Percentiles rank a stretch among this genome's conserved stretches.
Evolutionary conservation across 345 rosid genomes (phyloP).

Genomic region (Brassica incana): DNA sequence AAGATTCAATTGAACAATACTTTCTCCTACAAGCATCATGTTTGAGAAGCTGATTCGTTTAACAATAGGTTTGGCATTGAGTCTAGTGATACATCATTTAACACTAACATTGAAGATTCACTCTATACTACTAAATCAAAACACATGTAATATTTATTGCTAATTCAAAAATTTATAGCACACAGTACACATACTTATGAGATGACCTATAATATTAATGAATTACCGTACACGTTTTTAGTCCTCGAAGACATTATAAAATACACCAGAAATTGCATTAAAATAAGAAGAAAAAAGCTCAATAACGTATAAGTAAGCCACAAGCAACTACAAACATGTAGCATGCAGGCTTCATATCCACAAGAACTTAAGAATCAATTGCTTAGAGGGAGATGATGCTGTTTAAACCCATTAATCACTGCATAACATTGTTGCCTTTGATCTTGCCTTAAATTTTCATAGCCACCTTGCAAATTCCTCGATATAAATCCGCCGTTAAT

Average conservation of each 20-base stretch:
- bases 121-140: not conserved
- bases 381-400: constrained; percentile 24
- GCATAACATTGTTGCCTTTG: constrained; percentile 43
- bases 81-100: not conserved
- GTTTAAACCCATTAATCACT: constrained; percentile 36
- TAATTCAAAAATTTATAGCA: not conserved
- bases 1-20: not conserved
- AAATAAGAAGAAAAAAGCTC: not conserved
- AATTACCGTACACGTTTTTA: not conserved
- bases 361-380: not conserved
- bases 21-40: not conserved
- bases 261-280: not conserved
- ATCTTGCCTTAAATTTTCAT: constrained; percentile 34
- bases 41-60: constrained; percentile 14
- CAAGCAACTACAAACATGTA: not conserved
- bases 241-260: not conserved
- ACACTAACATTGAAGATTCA: not conserved
- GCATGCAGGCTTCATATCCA: not conserved
- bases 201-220: not conserved
- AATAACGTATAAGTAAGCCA: not conserved
- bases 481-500: constrained; percentile 28
- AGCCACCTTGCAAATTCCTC: constrained; percentile 31
- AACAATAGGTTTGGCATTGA: not conserved
- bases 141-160: not conserved
- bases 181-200: not conserved